A percentile compares a stretch with the other conserved stretches of the same genome.
Evolutionary conservation across 148 eudicot genomes (phyloP).

Genomic region (Rhododendron williamsianum): DNA sequence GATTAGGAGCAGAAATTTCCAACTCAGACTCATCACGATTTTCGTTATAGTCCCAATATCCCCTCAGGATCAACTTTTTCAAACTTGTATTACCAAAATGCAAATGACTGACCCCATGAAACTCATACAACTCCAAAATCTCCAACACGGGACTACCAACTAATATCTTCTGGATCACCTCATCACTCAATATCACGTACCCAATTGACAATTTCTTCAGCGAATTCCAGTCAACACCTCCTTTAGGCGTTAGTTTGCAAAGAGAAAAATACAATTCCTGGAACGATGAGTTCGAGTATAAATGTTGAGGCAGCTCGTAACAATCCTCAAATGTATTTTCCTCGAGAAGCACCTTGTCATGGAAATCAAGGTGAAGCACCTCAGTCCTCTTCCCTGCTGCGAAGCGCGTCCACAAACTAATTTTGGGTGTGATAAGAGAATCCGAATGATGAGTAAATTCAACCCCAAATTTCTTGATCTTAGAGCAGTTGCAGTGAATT

Average conservation of each 20-base stretch:
- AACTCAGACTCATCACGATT: background rate
- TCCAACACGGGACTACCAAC: background rate
- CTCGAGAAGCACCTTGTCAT: too few relatives aligned
- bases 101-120: background rate
- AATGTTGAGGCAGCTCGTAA: too few relatives aligned
- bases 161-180: background rate
- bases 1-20: background rate
- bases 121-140: background rate
- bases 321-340: too few relatives aligned
- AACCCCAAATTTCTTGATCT: background rate
- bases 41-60: background rate
- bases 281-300: too few relatives aligned
- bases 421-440: too few relatives aligned
- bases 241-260: background rate
- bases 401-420: background rate
- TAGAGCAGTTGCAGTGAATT: background rate
- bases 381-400: background rate
- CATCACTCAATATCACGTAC: background rate
- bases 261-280: too few relatives aligned
- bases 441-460: too few relatives aligned
- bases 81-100: background rate
- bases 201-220: background rate
- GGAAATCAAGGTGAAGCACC: background rate
- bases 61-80: background rate
- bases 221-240: background rate